Percentiles rank a stretch among this genome's conserved stretches.
Evolutionary conservation across 2,329 filamentous ascomycete genomes (phyloP).

Genomic region (Hirsutella minnesotensis): DNA sequence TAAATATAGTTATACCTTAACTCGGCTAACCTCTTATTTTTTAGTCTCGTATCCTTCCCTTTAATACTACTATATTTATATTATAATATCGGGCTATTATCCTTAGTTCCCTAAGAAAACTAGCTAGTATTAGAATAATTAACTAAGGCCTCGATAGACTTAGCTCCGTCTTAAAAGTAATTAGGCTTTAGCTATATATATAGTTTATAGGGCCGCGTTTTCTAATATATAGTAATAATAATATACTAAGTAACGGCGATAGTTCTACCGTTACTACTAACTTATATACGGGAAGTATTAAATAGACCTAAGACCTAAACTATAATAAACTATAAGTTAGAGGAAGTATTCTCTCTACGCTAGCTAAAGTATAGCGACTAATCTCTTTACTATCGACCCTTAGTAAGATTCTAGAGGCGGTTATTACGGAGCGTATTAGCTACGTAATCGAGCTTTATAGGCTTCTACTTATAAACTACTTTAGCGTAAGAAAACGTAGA

Average conservation of each 20-base stretch:
- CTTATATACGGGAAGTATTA: neutral
- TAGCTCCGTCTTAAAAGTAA: neutral
- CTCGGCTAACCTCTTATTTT: neutral
- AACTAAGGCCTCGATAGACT: neutral
- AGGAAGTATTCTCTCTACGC: neutral
- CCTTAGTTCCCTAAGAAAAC: neutral
- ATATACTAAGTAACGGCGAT: neutral
- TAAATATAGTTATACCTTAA: neutral
- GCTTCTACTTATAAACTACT: too few relatives aligned
- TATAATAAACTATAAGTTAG: neutral
- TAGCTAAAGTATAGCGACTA: too few relatives aligned
- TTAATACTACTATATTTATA: neutral
- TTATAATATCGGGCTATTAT: neutral
- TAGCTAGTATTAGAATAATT: neutral
- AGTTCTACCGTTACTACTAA: neutral
- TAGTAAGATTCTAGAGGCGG: too few relatives aligned
- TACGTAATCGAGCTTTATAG: too few relatives aligned
- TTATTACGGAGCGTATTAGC: too few relatives aligned
- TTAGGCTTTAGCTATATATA: neutral
- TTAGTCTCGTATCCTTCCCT: neutral
- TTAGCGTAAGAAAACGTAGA: too few relatives aligned
- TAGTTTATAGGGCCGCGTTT: neutral
- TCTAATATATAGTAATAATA: neutral
- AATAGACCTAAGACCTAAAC: neutral
- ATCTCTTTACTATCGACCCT: too few relatives aligned